These are phyloP conservation scores for Butyriboletus appendiculatus DNA, from an alignment of 1,284 basidiomycete species.

Conservation along the genomic window DNA sequence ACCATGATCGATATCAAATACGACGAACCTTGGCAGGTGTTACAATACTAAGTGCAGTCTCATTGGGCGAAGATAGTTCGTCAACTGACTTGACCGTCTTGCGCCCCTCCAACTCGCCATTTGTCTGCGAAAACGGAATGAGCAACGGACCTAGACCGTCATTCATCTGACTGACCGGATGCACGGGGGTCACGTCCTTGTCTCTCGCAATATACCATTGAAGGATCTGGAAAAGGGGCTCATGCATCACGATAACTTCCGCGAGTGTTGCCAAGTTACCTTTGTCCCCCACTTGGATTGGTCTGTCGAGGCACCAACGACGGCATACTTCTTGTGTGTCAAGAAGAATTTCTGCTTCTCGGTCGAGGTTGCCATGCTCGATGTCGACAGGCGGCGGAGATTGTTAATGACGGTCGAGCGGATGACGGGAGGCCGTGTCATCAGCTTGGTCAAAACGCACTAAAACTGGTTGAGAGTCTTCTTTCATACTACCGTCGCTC, in stretches of 20 bases:
- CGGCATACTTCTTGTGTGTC: conserved; percentile 63
- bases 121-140: conserved; percentile 46
- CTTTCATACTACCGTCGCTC: not conserved
- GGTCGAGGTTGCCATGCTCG: conserved; percentile 23
- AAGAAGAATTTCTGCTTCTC: conserved; percentile 61
- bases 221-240: conserved; percentile 49
- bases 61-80: conserved; percentile 59
- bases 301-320: conserved; percentile 80
- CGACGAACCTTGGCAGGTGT: conserved; percentile 63
- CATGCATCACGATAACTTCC: not conserved
- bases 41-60: conserved; percentile 80
- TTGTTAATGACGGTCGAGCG: not conserved
- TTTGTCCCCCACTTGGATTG: conserved; percentile 74
- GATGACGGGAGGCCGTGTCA: conserved; percentile 1
- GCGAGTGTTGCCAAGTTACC: conserved; percentile 38
- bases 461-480: not conserved
- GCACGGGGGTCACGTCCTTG: conserved; percentile 68
- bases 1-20: not conserved
- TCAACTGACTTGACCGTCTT: conserved; percentile 53
- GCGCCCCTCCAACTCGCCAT: conserved; percentile 64
- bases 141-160: conserved; percentile 34
- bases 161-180: conserved; percentile 41
- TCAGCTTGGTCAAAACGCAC: not conserved
- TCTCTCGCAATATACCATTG: conserved; percentile 73
- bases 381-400: conserved; percentile 14